Evolutionary conservation across 768 basidiomycete genomes (phyloP), one percentile per base, ranked within the genome.

Genomic region (Erythrobasidium yunnanense): DNA sequence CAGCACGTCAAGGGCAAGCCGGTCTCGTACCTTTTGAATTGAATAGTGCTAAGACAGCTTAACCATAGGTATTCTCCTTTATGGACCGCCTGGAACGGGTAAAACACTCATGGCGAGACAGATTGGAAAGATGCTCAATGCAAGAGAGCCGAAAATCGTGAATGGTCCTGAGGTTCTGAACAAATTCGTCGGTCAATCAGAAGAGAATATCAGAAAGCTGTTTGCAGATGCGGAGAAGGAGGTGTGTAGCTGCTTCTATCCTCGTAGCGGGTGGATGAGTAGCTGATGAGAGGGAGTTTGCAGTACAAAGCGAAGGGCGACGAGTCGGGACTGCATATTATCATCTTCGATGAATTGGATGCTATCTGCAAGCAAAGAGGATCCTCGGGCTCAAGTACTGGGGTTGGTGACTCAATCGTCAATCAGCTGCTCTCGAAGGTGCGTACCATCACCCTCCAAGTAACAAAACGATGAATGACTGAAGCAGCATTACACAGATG

Each of bases 321-420:
- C 70, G 92, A 96, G 70, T 93, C 90, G 77, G 91, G 90, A 2
- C 78, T 99, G 51, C 95, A 99, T 74, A 97, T 99, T 78, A 96
- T 99, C 78, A 99, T 99, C 68, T 99, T 99, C 73, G 95, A 99
- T 75, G 95, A 99, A 77, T 77, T 99, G 71, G 95, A 99, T 73
- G 95, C 95, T 17, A 88, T 99, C 70, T 96, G 91, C 81, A 99
- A 96, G 76, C 95, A 97, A 73, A 87, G 95, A 82, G 95, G 95
- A 3, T 88, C 89, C 0, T 86, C 84, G 72, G 84, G 80, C 66
- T 90, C 92, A 1, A n/a, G n/a, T n/a, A 97, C 95, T 7, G 95
- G 95, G 50, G 95, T 99, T 3, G 93, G 91, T n/a, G 95, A 99
- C 76, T 96, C 86, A 20, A 88, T 97, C 20, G 95, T 99, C 76